Conservation (phyloP, 176 grass and related monocot genomes). For the Carex littledalei region DNA sequence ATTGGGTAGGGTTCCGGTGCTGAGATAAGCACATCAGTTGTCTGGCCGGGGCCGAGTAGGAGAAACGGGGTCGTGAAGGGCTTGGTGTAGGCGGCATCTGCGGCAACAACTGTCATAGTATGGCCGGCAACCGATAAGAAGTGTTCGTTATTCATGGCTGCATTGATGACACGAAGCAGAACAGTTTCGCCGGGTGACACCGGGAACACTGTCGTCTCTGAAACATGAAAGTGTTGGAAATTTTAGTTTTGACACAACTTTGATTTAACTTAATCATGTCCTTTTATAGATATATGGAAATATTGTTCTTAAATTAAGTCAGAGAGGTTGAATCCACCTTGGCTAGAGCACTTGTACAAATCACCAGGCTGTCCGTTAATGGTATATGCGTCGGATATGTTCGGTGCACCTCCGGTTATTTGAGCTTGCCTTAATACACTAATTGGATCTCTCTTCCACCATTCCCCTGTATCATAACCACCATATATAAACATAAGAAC, state of each 20-base stretch:
- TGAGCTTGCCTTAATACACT: conserved; percentile 50
- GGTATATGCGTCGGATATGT: conserved; percentile 68
- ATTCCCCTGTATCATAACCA: conserved; percentile 45
- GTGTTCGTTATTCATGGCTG: conserved; percentile 65
- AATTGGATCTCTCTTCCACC: conserved; percentile 73
- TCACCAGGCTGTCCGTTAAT: conserved; percentile 84
- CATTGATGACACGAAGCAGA: conserved; percentile 77
- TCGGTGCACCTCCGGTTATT: conserved; percentile 45
- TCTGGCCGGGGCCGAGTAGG: conserved; percentile 77
- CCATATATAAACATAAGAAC: not conserved
- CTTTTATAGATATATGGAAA: not conserved
- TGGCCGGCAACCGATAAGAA: conserved; percentile 65
- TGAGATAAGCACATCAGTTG: conserved; percentile 74
- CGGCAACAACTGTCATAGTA: conserved; percentile 59
- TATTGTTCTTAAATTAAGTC: not conserved
- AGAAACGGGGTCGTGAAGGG: conserved; percentile 66
- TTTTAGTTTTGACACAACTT: not conserved
- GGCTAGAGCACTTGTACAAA: conserved; percentile 53
- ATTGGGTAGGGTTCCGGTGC: conserved; percentile 36
- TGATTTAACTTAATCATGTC: not conserved
- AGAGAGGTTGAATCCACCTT: conserved; percentile 24
- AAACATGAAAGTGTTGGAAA: not conserved
- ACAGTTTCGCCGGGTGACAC: conserved; percentile 58
- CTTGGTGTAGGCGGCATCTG: conserved; percentile 76
- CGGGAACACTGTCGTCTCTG: conserved; percentile 53